A percentile compares a stretch with the other conserved stretches of the same genome.
phyloP scores from a whole-genome alignment of 2,329 filamentous ascomycete genomes.

The Aspergillus pseudotamarii region DNA sequence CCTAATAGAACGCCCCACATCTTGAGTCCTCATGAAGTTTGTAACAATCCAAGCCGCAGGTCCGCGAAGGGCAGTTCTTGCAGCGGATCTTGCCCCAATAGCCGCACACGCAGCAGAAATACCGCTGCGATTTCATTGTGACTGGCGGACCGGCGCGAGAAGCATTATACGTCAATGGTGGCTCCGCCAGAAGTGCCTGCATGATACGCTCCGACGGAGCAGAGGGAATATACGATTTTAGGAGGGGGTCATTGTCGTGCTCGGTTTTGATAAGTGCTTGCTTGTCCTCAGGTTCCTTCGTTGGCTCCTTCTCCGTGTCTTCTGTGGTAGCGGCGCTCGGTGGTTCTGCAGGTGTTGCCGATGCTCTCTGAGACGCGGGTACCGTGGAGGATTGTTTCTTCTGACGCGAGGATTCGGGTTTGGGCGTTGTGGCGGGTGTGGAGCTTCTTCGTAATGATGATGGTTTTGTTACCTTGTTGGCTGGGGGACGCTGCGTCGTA shows the following conservation, averaged over 20 bases:
- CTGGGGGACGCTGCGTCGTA: conserved; percentile 20
- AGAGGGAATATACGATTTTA: conserved; percentile 45
- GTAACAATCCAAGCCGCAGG: conserved; percentile 53
- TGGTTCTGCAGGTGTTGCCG: conserved; percentile 10
- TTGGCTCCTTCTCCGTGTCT: conserved; percentile 15
- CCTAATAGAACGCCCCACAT: conserved; percentile 43
- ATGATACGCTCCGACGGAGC: conserved; percentile 50
- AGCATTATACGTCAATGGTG: conserved; percentile 51
- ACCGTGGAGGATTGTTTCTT: conserved; percentile 24
- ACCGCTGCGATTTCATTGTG: conserved; percentile 37
- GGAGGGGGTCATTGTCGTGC: conserved; percentile 45
- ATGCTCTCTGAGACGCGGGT: conserved; percentile 10
- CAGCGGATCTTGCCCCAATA: conserved; percentile 55
- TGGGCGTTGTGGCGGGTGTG: conserved; percentile 26
- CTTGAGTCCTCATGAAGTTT: conserved; percentile 51
- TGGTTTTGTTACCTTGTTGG: conserved; percentile 26
- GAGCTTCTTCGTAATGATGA: conserved; percentile 29
- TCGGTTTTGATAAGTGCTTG: conserved; percentile 37
- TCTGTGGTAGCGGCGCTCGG: conserved; percentile 5
- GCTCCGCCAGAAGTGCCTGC: conserved; percentile 48
- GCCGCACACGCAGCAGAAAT: conserved; percentile 53
- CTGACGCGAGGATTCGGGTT: conserved; percentile 13
- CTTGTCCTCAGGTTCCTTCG: conserved; percentile 20
- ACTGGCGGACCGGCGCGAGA: conserved; percentile 43
- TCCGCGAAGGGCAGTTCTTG: conserved; percentile 49